phyloP scores from a whole-genome alignment of 495 filamentous ascomycete species.

The Hyaloscypha finlandica region DNA sequence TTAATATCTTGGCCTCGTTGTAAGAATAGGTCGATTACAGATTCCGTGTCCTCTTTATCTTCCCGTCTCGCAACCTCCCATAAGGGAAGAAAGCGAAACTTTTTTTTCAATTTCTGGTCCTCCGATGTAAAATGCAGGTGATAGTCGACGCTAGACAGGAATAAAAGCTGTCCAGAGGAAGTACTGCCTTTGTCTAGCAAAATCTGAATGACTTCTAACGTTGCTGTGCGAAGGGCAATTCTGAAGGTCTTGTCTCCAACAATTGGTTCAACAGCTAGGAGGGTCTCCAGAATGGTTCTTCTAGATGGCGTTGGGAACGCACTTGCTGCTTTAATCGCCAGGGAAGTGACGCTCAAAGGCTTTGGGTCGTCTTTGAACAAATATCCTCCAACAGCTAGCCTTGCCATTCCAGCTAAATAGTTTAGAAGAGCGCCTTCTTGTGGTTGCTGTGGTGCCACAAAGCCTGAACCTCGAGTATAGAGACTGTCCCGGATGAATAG shows the following conservation, averaged over 20 bases:
- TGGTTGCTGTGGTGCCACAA: neutral
- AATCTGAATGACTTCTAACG: conserved; percentile 2
- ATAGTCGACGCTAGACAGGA: neutral
- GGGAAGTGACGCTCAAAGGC: neutral
- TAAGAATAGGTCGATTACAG: conserved; percentile 1
- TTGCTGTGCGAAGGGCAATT: neutral
- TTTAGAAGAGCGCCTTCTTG: conserved; percentile 2
- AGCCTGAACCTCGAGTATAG: neutral
- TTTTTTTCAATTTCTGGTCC: neutral
- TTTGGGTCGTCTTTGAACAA: conserved; percentile 1
- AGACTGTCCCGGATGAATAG: conserved; percentile 1
- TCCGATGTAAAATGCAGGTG: neutral
- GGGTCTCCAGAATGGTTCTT: conserved; percentile 1
- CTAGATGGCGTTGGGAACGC: neutral
- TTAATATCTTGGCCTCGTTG: conserved; percentile 1
- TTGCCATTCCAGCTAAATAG: neutral
- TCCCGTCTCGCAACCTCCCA: neutral
- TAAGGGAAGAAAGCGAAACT: neutral
- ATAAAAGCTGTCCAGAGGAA: neutral
- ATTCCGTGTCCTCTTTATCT: neutral
- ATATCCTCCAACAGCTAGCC: conserved; percentile 1
- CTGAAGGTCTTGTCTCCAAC: neutral
- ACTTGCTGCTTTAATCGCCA: neutral
- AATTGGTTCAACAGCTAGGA: neutral
- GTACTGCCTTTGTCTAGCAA: neutral